phyloP scores from a whole-genome alignment of 1,139 yeast species.

The Suhomyces bokatorum region DNA sequence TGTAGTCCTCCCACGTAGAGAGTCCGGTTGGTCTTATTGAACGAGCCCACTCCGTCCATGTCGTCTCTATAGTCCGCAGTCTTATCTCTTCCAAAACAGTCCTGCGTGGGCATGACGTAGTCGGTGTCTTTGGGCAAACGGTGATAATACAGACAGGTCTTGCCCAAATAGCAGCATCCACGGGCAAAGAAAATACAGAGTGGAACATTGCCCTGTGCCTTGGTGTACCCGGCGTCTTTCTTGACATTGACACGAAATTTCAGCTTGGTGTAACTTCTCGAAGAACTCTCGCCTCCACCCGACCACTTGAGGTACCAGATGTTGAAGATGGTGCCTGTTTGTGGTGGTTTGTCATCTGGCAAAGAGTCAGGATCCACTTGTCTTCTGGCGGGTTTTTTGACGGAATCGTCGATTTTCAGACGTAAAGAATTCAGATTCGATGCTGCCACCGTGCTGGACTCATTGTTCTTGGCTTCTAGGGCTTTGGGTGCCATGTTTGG shows the following conservation, averaged over 20 bases:
- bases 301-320: slow-evolving; percentile 91
- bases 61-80: slow-evolving; percentile 84
- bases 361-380: slow-evolving; percentile 72
- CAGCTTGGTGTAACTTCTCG: slow-evolving; percentile 32
- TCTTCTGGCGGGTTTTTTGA: slow-evolving; percentile 47
- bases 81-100: slow-evolving; percentile 92
- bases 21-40: slow-evolving; percentile 66
- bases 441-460: no score
- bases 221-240: slow-evolving; percentile 74
- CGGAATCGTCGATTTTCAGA: background rate
- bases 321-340: slow-evolving; percentile 78
- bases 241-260: slow-evolving; percentile 57
- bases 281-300: slow-evolving; percentile 59
- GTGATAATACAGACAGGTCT: slow-evolving; percentile 74
- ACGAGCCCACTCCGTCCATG: slow-evolving; percentile 94
- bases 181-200: slow-evolving; percentile 86
- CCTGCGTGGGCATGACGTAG: slow-evolving; percentile 60
- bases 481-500: background rate
- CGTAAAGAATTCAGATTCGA: background rate
- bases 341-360: slow-evolving; percentile 68
- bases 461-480: background rate
- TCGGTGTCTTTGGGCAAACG: slow-evolving; percentile 63
- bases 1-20: slow-evolving; percentile 73
- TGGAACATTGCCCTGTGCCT: slow-evolving; percentile 51
- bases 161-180: slow-evolving; percentile 83